A percentile compares a stretch with the other conserved stretches of the same genome.
Evolutionary conservation across 1,284 basidiomycete species (phyloP).

Genomic region (Ganoderma boninense): DNA sequence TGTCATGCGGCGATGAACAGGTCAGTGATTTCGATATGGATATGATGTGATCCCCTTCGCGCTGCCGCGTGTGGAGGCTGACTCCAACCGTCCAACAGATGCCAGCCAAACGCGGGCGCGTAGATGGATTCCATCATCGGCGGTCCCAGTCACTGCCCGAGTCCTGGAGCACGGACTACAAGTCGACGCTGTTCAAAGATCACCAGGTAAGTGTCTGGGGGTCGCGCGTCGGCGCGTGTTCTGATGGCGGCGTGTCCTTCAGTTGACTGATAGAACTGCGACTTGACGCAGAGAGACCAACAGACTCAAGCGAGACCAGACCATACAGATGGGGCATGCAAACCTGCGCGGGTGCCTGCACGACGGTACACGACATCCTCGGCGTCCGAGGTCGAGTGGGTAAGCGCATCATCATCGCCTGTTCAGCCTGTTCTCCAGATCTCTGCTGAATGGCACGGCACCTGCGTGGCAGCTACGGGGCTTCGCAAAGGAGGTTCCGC

Average conservation of each 20-base stretch:
- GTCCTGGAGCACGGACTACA: background rate
- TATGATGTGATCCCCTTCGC: background rate
- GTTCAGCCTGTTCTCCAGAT: background rate
- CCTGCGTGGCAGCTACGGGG: background rate
- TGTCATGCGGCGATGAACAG: background rate
- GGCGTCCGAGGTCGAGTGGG: background rate
- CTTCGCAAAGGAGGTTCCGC: background rate
- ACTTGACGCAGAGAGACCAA: background rate
- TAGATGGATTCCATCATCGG: no score
- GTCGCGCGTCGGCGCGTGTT: background rate
- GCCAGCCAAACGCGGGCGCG: background rate
- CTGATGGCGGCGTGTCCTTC: no score
- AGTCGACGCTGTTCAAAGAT: background rate
- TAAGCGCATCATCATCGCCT: background rate
- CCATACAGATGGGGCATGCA: background rate
- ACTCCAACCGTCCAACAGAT: background rate
- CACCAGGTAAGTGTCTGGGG: background rate
- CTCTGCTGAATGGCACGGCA: background rate
- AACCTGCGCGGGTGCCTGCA: background rate
- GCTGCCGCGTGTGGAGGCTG: background rate
- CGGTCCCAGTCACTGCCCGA: background rate
- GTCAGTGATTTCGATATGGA: background rate
- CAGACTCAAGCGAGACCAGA: background rate
- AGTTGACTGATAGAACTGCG: background rate
- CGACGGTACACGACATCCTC: background rate